phyloP scores from a whole-genome alignment of 805 yeast genomes.

The Jamesozyma gamospora region DNA sequence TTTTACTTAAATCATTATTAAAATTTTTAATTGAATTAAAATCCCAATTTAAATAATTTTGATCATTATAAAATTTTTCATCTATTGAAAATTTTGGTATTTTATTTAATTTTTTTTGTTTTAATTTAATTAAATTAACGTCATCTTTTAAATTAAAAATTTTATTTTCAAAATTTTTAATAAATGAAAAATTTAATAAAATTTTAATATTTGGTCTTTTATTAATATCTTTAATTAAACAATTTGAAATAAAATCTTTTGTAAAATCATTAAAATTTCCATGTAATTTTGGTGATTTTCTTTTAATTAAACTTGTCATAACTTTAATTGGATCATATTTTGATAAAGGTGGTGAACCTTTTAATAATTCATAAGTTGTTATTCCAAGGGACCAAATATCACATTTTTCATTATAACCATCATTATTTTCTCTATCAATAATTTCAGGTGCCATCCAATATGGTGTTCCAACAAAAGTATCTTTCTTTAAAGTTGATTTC shows the following conservation, averaged over 20 bases:
- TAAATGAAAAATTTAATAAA: constrained; percentile 34
- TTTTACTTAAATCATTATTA: neutral
- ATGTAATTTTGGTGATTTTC: constrained; percentile 24
- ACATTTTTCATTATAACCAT: constrained; percentile 74
- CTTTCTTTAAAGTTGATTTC: constrained; percentile 49
- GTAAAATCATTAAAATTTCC: constrained; percentile 28
- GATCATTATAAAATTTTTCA: constrained; percentile 22
- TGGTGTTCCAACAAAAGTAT: constrained; percentile 91
- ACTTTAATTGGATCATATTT: constrained; percentile 70
- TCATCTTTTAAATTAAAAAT: constrained; percentile 33
- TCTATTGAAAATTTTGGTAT: constrained; percentile 33
- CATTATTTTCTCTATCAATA: constrained; percentile 20
- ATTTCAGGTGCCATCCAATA: constrained; percentile 99
- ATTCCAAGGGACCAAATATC: constrained; percentile 97
- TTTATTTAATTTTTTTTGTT: constrained; percentile 16
- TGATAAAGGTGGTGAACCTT: constrained; percentile 74
- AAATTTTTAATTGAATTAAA: constrained; percentile 3
- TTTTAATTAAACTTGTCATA: constrained; percentile 37
- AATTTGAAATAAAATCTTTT: constrained; percentile 49
- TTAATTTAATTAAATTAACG: constrained; percentile 28
- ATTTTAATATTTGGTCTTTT: constrained; percentile 52
- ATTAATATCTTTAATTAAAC: constrained; percentile 58
- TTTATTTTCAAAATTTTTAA: constrained; percentile 10
- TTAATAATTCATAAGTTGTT: constrained; percentile 74
- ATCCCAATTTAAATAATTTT: constrained; percentile 10